phyloP scores from a whole-genome alignment of 768 basidiomycete species.

The Mycena epipterygia region DNA sequence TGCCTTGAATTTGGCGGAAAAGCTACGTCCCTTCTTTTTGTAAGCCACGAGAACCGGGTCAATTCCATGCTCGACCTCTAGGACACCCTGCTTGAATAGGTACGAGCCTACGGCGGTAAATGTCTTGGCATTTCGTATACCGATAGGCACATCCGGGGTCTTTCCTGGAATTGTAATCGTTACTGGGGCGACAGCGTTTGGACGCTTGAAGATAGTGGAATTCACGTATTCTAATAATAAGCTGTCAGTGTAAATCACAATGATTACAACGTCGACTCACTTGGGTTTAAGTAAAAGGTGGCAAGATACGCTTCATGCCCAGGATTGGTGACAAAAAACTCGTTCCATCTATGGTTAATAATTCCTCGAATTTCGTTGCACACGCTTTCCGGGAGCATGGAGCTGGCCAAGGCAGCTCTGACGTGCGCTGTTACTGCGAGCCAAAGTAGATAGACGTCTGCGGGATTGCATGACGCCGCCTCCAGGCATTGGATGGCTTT shows the following conservation, averaged over 20 bases:
- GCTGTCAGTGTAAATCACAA: not conserved
- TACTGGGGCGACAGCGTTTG: not conserved
- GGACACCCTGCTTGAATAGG: slow-evolving; percentile 33
- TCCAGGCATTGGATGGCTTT: slow-evolving; percentile 5
- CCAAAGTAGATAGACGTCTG: slow-evolving; percentile 7
- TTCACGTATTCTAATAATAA: not conserved
- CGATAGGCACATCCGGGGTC: slow-evolving; percentile 32
- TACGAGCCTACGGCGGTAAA: slow-evolving; percentile 43
- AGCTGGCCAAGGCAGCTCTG: not conserved
- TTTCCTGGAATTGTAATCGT: slow-evolving; percentile 33
- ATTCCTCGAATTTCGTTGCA: slow-evolving; percentile 8
- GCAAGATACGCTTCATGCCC: slow-evolving; percentile 6
- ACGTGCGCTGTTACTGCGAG: not conserved
- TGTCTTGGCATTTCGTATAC: slow-evolving; percentile 40
- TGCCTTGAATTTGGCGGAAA: slow-evolving; percentile 36
- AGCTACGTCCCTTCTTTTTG: slow-evolving; percentile 34
- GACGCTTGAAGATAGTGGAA: not conserved
- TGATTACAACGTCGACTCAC: not conserved
- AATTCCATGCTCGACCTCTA: slow-evolving; percentile 38
- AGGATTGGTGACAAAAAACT: slow-evolving; percentile 14
- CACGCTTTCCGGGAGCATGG: not conserved
- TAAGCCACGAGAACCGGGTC: slow-evolving; percentile 34
- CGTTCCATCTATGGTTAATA: not conserved
- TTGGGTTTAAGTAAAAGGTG: slow-evolving; percentile 10
- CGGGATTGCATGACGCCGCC: not conserved